Base-by-base conservation (phyloP, 2,329 filamentous ascomycete genomes). In the Diplodia seriata region DNA sequence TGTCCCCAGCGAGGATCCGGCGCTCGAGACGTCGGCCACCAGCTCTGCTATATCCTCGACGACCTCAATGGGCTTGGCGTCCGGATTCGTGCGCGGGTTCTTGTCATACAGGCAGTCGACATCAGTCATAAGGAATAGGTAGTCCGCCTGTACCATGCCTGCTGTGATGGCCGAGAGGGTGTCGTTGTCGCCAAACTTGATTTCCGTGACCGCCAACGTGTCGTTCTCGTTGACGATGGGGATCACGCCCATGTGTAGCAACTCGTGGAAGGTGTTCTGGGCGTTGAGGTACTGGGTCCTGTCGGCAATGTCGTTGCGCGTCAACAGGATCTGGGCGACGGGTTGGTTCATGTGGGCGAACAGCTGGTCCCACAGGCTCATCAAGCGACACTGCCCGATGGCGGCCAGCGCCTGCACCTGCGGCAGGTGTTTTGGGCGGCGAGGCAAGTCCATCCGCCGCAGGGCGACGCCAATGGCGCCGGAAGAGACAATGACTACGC, bases 211-310 rank as follows among this genome's bases (percentile, higher is more conserved):
- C 29, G 94, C 93, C 66, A 99, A 83, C 2, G 95, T 99, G 79
- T 99, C 95, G 79, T 99, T 99, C 81, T 99, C 95, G 75, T 99
- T 99, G 71, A 99, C 95, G 74, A 99, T 97, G 11, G 95, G 95
- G 70, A 99, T 96, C 31, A 98, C 94, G 1, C 94, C 94, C 90
- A 97, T 95, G 74, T 94, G 90, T 20, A 99, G 83, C 56, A 98
- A 85, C 79, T 97, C 93, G 64, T 89, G 87, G 77, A 99, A 92
- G 0, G 95, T 98, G 76, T 97, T 97, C 80, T 97, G 93, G 0
- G 95, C 95, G 82, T 99, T 99, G 71, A 94, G 86, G 78, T 98
- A 99, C 84, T 97, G 91, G 33, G 93, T 94, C 69, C 93, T 90
- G 88, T 98, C 94, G 54, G 94, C 92, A 80, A 99, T 99, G 77